These are phyloP conservation scores for Viola odorata DNA, from an alignment of 345 rosid genomes.

Conservation along the genomic window DNA sequence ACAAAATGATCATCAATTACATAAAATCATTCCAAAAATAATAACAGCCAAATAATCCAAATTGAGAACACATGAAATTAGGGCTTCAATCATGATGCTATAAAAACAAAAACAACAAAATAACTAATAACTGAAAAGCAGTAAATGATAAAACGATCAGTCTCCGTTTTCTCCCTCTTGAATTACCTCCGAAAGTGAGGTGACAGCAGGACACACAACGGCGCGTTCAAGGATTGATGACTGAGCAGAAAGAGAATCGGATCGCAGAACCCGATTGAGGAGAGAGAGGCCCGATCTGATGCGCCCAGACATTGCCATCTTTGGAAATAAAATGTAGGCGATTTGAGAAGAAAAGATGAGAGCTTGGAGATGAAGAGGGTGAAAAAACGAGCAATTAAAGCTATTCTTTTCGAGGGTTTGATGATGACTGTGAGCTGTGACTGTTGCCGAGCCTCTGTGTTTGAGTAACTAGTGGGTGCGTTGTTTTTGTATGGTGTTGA, in stretches of 20 bases:
- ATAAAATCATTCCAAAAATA: no score
- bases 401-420: not conserved
- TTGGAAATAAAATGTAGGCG: not conserved
- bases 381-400: not conserved
- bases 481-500: not conserved
- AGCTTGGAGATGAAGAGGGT: not conserved
- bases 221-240: slow-evolving; percentile 34
- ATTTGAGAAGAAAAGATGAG: not conserved
- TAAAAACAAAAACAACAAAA: not conserved
- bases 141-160: not conserved
- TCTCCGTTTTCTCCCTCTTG: not conserved
- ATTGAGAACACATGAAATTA: not conserved
- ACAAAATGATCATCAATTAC: not conserved
- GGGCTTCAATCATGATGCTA: not conserved
- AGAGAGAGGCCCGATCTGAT: slow-evolving; percentile 64
- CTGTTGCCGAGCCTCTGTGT: not conserved
- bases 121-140: not conserved
- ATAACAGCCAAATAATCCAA: no score
- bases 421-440: not conserved
- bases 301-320: slow-evolving; percentile 58
- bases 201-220: slow-evolving; percentile 25
- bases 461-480: not conserved
- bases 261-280: slow-evolving; percentile 32
- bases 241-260: slow-evolving; percentile 36
- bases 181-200: slow-evolving; percentile 43